Base-by-base conservation (phyloP, 495 filamentous ascomycete species). In the Hyphodiscus hymeniophilus region DNA sequence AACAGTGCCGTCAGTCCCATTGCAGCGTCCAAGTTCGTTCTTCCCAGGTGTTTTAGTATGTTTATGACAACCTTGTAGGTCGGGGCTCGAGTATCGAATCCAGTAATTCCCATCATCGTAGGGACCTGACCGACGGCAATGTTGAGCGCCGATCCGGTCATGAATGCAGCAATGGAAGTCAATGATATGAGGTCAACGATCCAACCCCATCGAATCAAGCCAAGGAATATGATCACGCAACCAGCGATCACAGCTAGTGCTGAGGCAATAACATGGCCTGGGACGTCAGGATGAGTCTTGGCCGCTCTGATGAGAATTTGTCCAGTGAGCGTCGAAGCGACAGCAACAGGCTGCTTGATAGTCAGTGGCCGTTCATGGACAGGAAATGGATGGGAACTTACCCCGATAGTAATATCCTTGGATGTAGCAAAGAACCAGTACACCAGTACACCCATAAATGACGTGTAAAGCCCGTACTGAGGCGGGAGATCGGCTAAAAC, bases 391-490 rank as follows among this genome's bases (percentile, higher is more conserved):
- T 12, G 22, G 15, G 42, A 0, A 79, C 85, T 72, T 69, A 90
- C 87, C n/a, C 92, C 92, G 43, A 98, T 97, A 7, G 92, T 97
- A 60, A 98, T 97, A 65, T 98, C 92, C 60, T 98, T 98, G 0
- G 94, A 97, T 1, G 92, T 98, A 1, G 92, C 92, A 57, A 98
- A 97, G 63, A 97, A 94, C 92, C 92, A 97, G 56, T 99, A 99
- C 40, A 95, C 63, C 50, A 96, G 61, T 3, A 97, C 91, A 21
- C 92, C 92, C 84, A 97, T 95, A 58, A 99, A 99, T 0, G 91
- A 96, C 0, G 91, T 92, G 62, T 99, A 99, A 0, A 99, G 70
- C 42, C 92, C 92, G 59, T 78, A 99, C 60, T 99, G 73, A 2
- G 83, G 77, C 0, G 72, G 69, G 17, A 99, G 73, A 34, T 79